These are phyloP conservation scores for Russula compacta DNA, from an alignment of 768 basidiomycete genomes.

Conservation along the genomic window DNA sequence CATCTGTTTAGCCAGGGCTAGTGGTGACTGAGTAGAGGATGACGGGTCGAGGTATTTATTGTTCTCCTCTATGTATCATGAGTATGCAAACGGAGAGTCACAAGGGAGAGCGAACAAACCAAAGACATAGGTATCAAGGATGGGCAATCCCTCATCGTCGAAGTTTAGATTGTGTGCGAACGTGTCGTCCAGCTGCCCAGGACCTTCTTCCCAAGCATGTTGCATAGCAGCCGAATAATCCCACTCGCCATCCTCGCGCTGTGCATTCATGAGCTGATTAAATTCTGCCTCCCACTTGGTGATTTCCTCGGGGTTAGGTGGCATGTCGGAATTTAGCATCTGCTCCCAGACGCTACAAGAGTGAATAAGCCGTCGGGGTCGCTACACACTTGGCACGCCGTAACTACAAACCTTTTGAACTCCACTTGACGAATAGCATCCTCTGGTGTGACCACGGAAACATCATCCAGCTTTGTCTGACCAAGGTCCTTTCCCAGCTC, in stretches of 20 bases:
- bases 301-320: constrained; percentile 52
- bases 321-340: constrained; percentile 46
- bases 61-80: constrained; percentile 43
- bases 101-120: constrained; percentile 39
- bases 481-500: constrained; percentile 39
- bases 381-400: not conserved
- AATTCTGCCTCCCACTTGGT: constrained; percentile 81
- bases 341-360: constrained; percentile 50
- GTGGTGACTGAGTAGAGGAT: constrained; percentile 37
- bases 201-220: constrained; percentile 41
- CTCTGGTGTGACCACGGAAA: constrained; percentile 9
- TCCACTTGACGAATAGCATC: constrained; percentile 27
- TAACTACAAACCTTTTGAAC: constrained; percentile 44
- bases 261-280: constrained; percentile 61
- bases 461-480: constrained; percentile 21
- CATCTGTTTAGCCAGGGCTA: constrained; percentile 68
- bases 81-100: not conserved
- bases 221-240: constrained; percentile 52
- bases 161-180: constrained; percentile 36
- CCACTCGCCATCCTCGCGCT: constrained; percentile 50
- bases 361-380: not conserved
- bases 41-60: constrained; percentile 61
- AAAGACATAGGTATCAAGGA: constrained; percentile 64
- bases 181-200: constrained; percentile 24
- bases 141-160: constrained; percentile 67